phyloP scores from a whole-genome alignment of 2,329 filamentous ascomycete species.

The Huntiella moniliformis region DNA sequence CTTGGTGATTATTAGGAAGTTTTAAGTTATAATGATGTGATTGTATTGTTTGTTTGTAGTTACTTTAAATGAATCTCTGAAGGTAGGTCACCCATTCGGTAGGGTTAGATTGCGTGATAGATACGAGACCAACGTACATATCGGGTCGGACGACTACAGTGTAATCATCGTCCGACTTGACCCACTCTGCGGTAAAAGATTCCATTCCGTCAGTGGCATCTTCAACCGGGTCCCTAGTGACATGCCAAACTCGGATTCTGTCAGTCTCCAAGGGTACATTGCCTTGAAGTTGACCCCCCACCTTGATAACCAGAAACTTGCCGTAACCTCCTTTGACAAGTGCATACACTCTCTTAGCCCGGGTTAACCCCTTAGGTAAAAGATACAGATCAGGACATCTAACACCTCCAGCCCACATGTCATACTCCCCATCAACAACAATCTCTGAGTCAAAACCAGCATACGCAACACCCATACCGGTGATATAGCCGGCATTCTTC shows the following conservation, averaged over 20 bases:
- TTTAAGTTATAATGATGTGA: too few relatives aligned
- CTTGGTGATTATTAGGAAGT: too few relatives aligned
- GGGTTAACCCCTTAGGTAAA: conserved; percentile 5
- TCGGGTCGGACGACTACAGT: conserved; percentile 22
- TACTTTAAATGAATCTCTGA: background rate
- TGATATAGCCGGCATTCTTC: conserved; percentile 29
- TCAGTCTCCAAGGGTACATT: background rate
- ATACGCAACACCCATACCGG: conserved; percentile 26
- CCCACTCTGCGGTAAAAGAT: conserved; percentile 16
- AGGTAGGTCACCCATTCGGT: conserved; percentile 17
- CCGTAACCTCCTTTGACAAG: conserved; percentile 17
- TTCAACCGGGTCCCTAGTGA: background rate
- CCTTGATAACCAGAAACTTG: conserved; percentile 17
- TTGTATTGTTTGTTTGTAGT: too few relatives aligned
- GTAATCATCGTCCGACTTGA: conserved; percentile 15
- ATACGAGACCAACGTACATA: conserved; percentile 23
- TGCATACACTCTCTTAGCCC: conserved; percentile 18
- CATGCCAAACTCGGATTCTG: conserved; percentile 2
- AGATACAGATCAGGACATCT: conserved; percentile 22
- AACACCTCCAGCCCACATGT: conserved; percentile 22
- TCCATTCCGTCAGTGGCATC: background rate
- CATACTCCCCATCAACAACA: conserved; percentile 18
- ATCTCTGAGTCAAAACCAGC: conserved; percentile 19
- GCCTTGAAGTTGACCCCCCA: conserved; percentile 4
- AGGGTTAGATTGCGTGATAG: conserved; percentile 11